Evolutionary conservation across 805 yeast genomes (phyloP).

Genomic region (Scheffersomyces spartinae): DNA sequence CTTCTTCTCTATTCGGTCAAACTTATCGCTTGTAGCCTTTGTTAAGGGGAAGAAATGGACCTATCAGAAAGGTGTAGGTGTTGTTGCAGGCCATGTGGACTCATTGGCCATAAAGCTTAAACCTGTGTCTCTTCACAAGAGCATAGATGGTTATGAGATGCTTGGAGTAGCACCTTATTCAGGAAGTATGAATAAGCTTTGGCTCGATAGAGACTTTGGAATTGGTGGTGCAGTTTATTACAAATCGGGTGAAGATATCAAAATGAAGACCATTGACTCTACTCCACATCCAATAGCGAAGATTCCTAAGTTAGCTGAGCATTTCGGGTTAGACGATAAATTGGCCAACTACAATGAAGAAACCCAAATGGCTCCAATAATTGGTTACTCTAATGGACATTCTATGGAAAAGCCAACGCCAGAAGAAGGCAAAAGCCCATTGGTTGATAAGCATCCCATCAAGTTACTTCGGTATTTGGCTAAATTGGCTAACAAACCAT

Average conservation of each 20-base stretch:
- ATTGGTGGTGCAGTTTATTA: constrained; percentile 68
- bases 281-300: constrained; percentile 65
- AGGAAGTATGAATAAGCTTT: constrained; percentile 50
- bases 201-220: constrained; percentile 86
- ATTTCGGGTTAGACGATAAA: constrained; percentile 59
- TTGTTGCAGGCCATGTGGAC: constrained; percentile 69
- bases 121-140: constrained; percentile 52
- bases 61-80: constrained; percentile 55
- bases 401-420: constrained; percentile 36
- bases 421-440: constrained; percentile 51
- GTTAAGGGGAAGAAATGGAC: constrained; percentile 56
- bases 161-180: constrained; percentile 81
- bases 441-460: constrained; percentile 58
- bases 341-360: constrained; percentile 74
- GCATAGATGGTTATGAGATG: constrained; percentile 63
- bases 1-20: constrained; percentile 56
- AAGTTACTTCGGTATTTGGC: constrained; percentile 61
- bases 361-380: constrained; percentile 67
- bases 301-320: constrained; percentile 80
- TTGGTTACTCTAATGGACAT: constrained; percentile 37
- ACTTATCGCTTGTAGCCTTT: constrained; percentile 59
- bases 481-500: constrained; percentile 42
- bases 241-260: constrained; percentile 24
- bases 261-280: constrained; percentile 39
- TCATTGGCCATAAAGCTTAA: constrained; percentile 58